Evolutionary conservation across 495 filamentous ascomycete species (phyloP).

Genomic region (Pseudotulostoma volvatum): DNA sequence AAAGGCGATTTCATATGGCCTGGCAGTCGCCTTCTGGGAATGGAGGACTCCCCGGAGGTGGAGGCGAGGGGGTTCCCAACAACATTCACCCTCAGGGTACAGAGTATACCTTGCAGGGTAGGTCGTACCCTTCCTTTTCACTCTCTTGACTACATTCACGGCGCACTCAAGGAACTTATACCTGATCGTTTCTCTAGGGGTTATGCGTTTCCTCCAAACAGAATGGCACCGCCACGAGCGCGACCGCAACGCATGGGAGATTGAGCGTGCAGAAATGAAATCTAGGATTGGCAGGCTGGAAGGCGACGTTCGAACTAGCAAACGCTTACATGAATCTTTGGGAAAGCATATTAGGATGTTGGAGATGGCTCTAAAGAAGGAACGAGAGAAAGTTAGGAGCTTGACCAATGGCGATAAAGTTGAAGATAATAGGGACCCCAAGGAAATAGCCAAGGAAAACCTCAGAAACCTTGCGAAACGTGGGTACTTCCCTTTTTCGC

Average conservation of each 20-base stretch:
- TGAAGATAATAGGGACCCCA: conserved; percentile 26
- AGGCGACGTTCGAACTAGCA: conserved; percentile 69
- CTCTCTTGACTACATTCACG: neutral
- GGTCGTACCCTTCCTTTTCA: conserved; percentile 6
- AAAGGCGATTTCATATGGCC: too few relatives aligned
- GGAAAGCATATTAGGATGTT: conserved; percentile 82
- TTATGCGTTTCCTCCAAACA: conserved; percentile 98
- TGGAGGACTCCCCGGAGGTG: conserved; percentile 37
- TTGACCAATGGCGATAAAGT: conserved; percentile 30
- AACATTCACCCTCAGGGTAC: conserved; percentile 61
- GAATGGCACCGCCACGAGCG: conserved; percentile 99
- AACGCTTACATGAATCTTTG: conserved; percentile 70
- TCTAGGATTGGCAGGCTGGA: conserved; percentile 91
- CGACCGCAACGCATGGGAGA: conserved; percentile 97
- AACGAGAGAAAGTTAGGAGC: conserved; percentile 38
- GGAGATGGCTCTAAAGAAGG: conserved; percentile 73
- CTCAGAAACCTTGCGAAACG: conserved; percentile 24
- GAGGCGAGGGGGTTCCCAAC: conserved; percentile 34
- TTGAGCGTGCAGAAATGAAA: conserved; percentile 98
- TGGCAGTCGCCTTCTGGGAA: conserved; percentile 46
- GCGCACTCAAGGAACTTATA: neutral
- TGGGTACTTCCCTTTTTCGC: conserved; percentile 6
- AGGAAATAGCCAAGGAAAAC: conserved; percentile 28
- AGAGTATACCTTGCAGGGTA: conserved; percentile 97
- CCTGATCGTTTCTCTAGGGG: conserved; percentile 39